A percentile compares a stretch with the other conserved stretches of the same genome.
Conservation (phyloP, 2,329 filamentous ascomycete species). For the Aspergillus unguis region DNA sequence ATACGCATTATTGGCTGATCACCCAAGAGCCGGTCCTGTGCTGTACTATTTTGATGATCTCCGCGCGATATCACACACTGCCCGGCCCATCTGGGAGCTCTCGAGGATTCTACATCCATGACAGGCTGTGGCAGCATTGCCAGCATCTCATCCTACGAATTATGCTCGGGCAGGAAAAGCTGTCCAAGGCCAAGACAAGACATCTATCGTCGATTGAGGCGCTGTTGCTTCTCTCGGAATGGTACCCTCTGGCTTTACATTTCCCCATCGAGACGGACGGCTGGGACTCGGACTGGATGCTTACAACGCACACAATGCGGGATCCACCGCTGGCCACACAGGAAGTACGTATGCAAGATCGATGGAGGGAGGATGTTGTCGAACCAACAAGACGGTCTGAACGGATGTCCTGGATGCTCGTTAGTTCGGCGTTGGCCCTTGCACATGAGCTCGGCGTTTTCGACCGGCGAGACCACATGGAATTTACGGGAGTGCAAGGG, state of each 20-base stretch:
- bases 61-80: constrained; percentile 47
- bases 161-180: constrained; percentile 52
- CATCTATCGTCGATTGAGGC: constrained; percentile 52
- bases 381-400: constrained; percentile 52
- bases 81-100: constrained; percentile 40
- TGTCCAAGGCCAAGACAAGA: constrained; percentile 46
- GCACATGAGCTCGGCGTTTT: constrained; percentile 51
- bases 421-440: constrained; percentile 51
- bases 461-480: constrained; percentile 26
- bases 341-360: constrained; percentile 31
- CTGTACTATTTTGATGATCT: constrained; percentile 52
- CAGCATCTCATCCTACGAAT: constrained; percentile 51
- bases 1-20: constrained; percentile 48
- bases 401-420: constrained; percentile 58
- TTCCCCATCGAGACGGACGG: constrained; percentile 52
- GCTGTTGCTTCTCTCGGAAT: constrained; percentile 51
- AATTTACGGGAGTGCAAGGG: constrained; percentile 16
- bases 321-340: constrained; percentile 33
- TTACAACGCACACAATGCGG: constrained; percentile 40
- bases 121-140: constrained; percentile 52
- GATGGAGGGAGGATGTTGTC: constrained; percentile 53
- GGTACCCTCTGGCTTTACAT: constrained; percentile 53
- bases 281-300: constrained; percentile 52
- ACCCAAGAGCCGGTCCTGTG: constrained; percentile 52
- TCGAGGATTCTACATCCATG: constrained; percentile 49